Evolutionary conservation across 2,329 filamentous ascomycete genomes (phyloP).

Genomic region (Colletotrichum lindemuthianum): DNA sequence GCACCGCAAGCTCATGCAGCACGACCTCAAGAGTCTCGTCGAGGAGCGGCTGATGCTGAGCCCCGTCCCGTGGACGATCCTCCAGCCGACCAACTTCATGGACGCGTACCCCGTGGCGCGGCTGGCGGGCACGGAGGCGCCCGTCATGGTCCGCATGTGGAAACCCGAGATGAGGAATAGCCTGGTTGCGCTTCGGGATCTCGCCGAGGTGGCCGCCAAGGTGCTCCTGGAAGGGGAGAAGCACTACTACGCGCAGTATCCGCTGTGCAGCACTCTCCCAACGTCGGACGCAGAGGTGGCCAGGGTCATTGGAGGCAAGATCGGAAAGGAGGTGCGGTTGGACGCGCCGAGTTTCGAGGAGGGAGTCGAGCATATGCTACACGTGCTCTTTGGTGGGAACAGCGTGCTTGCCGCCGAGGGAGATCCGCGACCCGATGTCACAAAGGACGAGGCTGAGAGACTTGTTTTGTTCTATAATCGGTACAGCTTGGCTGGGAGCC

Average conservation of each 20-base stretch:
- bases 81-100: conserved; percentile 17
- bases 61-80: conserved; percentile 3
- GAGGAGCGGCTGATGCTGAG: conserved; percentile 14
- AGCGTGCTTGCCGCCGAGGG: neutral
- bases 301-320: neutral
- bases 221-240: conserved; percentile 5
- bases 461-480: conserved; percentile 4
- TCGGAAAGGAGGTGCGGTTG: neutral
- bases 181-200: conserved; percentile 4
- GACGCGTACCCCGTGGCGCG: conserved; percentile 8
- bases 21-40: conserved; percentile 9
- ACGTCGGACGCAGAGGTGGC: neutral
- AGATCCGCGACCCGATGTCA: conserved; percentile 7
- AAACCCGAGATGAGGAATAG: conserved; percentile 3
- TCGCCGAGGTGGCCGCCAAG: conserved; percentile 1
- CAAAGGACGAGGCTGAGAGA: conserved; percentile 8
- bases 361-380: neutral
- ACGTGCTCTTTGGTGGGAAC: neutral
- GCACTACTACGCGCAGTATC: conserved; percentile 5
- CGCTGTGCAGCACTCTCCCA: neutral
- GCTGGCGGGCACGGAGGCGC: conserved; percentile 1
- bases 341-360: neutral
- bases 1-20: conserved; percentile 20
- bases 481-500: conserved; percentile 7
- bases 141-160: neutral